Evolutionary conservation across 106 monocot genomes (phyloP), one percentile per base, ranked within the genome.

Genomic region (Phalaenopsis aphrodite): DNA sequence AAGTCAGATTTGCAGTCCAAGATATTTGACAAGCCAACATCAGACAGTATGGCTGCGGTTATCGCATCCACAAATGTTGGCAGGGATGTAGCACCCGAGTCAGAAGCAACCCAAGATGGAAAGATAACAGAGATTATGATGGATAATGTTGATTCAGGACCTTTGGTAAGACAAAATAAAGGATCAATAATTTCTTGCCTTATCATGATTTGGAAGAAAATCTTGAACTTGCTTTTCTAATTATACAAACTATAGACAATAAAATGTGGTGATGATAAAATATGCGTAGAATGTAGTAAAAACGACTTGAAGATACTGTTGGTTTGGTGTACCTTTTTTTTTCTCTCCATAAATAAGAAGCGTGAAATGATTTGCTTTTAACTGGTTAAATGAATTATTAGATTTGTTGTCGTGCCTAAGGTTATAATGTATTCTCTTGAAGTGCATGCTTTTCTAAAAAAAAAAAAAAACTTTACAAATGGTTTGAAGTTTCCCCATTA

Each of bases 121-220:
- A 90, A 83, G 74, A 83, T 88, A 78, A 85, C 85, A 48, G 90
- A 93, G 85, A 90, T 88, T 55, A 61, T 81, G 52, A 84, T 84
- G 83, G 87, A 90, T 81, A 90, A 90, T 80, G 55, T 80, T 79
- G 84, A 84, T 79, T 72, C 72, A 9, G 79, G 23, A 65, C 64
- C 57, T 14, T 42, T 48, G 79, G 84, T 84, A 79, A 79, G 76
- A 74, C 10, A 3, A 47, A 19, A 68, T 68, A 24, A 38, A 3
- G 36, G 1, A 65, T 65, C 24, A 23, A 24, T 65, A 65, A 6
- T 65, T 52, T 52, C 11, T 65, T 65, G 64, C 2, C 23, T 65
- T 6, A 8, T 65, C n/a, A 23, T 65, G n/a, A 65, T 65, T 65
- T 65, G 64, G 24, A 52, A 52, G 12, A 61, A 65, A 64, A 8